These are phyloP conservation scores for Craspedostauros australis DNA, from an alignment of 108 stramenopile genomes.

Conservation along the genomic window DNA sequence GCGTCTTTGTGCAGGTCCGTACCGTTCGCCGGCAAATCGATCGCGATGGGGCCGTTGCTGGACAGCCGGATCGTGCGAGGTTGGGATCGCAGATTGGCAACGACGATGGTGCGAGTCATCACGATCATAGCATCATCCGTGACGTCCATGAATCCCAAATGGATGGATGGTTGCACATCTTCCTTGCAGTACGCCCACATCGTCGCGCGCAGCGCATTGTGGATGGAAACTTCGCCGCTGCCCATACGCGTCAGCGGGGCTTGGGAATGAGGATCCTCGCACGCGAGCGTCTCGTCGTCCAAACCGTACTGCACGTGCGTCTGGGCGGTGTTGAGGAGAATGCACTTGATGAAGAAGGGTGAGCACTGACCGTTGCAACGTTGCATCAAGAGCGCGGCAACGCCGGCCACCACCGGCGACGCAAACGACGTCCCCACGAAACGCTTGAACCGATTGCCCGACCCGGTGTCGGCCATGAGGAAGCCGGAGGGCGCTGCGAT, in stretches of 20 bases:
- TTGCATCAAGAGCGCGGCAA: constrained; percentile 52
- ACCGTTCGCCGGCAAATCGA: too few relatives aligned
- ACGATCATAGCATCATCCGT: not conserved
- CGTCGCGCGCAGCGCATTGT: constrained; percentile 14
- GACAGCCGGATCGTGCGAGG: too few relatives aligned
- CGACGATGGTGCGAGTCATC: too few relatives aligned
- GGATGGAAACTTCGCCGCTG: constrained; percentile 19
- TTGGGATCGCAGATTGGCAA: too few relatives aligned
- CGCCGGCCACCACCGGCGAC: constrained; percentile 70
- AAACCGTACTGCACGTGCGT: constrained; percentile 5
- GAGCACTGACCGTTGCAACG: constrained; percentile 20
- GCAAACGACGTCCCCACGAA: constrained; percentile 59
- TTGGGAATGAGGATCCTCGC: not conserved
- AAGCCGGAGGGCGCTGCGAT: constrained; percentile 15
- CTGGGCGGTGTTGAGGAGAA: constrained; percentile 25
- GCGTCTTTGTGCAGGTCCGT: too few relatives aligned
- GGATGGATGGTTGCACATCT: constrained; percentile 17
- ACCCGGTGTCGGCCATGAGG: constrained; percentile 6
- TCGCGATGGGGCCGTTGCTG: too few relatives aligned
- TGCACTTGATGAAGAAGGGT: constrained; percentile 20
- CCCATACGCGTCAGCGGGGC: constrained; percentile 22
- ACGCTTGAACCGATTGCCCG: not conserved
- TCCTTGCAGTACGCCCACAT: constrained; percentile 28
- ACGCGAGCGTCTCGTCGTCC: not conserved
- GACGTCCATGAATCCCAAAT: constrained; percentile 19